Base-by-base conservation (phyloP, 2,329 filamentous ascomycete species). In the Zymoseptoria brevis region DNA sequence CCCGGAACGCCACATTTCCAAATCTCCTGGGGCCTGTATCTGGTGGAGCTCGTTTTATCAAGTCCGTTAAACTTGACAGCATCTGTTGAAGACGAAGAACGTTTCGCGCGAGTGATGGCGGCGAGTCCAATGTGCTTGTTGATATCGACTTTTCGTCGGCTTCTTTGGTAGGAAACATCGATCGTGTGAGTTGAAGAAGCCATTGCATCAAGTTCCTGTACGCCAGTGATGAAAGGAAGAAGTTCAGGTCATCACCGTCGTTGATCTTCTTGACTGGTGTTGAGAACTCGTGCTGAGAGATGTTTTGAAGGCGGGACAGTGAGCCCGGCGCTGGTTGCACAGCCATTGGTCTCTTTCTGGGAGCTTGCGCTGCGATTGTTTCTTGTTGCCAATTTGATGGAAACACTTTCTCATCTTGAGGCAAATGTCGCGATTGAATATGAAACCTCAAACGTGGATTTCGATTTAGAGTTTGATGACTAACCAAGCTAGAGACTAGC, bases 141-240 rank as follows among this genome's bases (percentile, higher is more conserved):
- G 62, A 35, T 8, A 60, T 48, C 19, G 50, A 30, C 13, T 74
- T 68, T 19, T 73, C 72, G 45, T 74, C 71, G 1, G 70, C 60
- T 2, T 71, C 67, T 65, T 81, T 85, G 19, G 84, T 79, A 0
- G 93, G 92, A 65, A 93, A 89, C 76, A 97, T 84, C 9, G 92
- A 83, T 59, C 87, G 85, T 73, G 96, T 97, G 54, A 99, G 85
- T 75, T 97, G 94, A 65, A 96, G 80, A 53, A 97, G 78, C 73
- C 96, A 97, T 53, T 84, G 82, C 74, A 90, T 88, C 57, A 99
- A 89, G 71, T 96, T 90, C 60, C 85, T 82, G 75, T 97, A 96
- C 51, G 90, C 94, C 66, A 83, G 84, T 54, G 89, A 91, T 8
- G 81, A 82, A 56, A 96, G 83, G 74, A 97, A 99, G 63, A 82